A percentile compares a stretch with the other conserved stretches of the same genome.
phyloP scores from a whole-genome alignment of 345 rosid species.

The Syzygium jambos region DNA sequence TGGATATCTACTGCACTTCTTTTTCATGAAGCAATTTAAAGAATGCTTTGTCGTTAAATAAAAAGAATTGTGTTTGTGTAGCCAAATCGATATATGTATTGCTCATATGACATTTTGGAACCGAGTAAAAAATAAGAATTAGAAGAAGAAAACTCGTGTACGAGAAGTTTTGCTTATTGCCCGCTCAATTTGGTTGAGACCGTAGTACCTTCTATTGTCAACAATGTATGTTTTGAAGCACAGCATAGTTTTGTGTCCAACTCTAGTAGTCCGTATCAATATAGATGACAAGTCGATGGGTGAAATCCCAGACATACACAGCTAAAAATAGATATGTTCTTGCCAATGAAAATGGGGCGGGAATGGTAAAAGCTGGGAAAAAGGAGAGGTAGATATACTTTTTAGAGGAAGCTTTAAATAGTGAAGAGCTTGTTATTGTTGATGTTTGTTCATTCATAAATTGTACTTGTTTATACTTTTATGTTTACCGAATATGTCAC shows the following conservation, averaged over 20 bases:
- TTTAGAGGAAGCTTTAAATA: background rate
- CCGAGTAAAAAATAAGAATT: background rate
- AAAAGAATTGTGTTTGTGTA: background rate
- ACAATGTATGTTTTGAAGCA: background rate
- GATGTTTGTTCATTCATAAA: background rate
- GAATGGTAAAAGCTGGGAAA: background rate
- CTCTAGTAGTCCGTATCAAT: background rate
- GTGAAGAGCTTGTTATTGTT: background rate
- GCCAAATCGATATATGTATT: background rate
- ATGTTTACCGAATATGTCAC: background rate
- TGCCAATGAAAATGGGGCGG: background rate
- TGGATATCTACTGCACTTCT: background rate
- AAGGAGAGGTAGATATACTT: background rate
- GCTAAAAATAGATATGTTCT: background rate
- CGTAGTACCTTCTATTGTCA: background rate
- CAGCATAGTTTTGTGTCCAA: background rate
- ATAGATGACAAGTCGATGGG: background rate
- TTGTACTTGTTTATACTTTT: background rate
- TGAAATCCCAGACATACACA: background rate
- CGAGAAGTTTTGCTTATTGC: background rate
- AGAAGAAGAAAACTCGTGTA: background rate
- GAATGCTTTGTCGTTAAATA: background rate
- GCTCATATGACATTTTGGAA: background rate
- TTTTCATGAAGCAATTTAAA: background rate
- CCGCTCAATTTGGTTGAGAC: background rate